These are phyloP conservation scores for Gelatoporia subvermispora DNA, from an alignment of 768 basidiomycete species.

Conservation along the genomic window DNA sequence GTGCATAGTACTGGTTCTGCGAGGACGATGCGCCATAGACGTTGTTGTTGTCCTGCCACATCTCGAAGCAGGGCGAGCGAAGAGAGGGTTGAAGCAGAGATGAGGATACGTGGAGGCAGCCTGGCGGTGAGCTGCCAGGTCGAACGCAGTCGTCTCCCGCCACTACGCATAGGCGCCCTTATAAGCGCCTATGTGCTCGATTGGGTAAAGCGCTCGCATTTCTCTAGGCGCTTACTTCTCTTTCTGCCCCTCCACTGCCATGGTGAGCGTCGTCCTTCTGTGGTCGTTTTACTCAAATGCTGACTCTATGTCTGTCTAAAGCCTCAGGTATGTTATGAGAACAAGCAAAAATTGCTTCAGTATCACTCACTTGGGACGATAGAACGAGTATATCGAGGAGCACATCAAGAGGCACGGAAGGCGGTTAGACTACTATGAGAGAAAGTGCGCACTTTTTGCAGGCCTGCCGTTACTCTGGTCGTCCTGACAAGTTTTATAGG, in stretches of 20 bases:
- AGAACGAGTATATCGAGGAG: constrained; percentile 99
- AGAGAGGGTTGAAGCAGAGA: constrained; percentile 3
- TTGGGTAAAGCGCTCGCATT: constrained; percentile 6
- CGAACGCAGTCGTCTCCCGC: constrained; percentile 8
- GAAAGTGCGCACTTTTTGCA: constrained; percentile 60
- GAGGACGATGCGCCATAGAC: constrained; percentile 58
- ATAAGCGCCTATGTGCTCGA: constrained; percentile 1
- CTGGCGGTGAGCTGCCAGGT: constrained; percentile 3
- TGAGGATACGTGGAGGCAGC: constrained; percentile 2
- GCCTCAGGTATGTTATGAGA: constrained; percentile 69
- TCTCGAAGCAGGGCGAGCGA: constrained; percentile 22
- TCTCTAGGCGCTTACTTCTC: not conserved
- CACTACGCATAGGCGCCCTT: not conserved
- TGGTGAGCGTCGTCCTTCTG: constrained; percentile 19
- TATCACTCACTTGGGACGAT: constrained; percentile 10
- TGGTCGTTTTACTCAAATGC: not conserved
- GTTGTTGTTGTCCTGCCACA: constrained; percentile 73
- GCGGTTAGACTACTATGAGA: constrained; percentile 92
- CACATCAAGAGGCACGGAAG: constrained; percentile 96
- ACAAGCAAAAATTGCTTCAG: not conserved
- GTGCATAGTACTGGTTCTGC: constrained; percentile 53
- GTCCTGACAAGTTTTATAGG: constrained; percentile 31
- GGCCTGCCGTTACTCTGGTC: not conserved
- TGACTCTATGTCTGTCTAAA: constrained; percentile 21
- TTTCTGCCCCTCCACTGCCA: constrained; percentile 12